Conservation (phyloP, 2,329 filamentous ascomycete genomes). For the Claviceps arundinis region DNA sequence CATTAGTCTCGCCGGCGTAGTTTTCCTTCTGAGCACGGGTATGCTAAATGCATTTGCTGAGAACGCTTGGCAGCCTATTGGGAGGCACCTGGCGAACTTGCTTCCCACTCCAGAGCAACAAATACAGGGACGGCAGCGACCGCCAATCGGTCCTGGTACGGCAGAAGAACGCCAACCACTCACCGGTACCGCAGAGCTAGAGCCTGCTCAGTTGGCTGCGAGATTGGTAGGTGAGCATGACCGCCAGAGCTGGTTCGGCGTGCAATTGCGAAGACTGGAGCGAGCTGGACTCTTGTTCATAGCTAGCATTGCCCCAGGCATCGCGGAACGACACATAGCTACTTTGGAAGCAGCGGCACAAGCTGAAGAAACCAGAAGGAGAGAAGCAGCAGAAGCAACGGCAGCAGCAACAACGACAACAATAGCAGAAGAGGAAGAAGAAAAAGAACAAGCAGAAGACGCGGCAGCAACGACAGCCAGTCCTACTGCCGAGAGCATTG, state of each 20-base stretch:
- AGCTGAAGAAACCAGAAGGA: slow-evolving; percentile 27
- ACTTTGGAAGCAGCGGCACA: slow-evolving; percentile 40
- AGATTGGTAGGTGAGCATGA: slow-evolving; percentile 33
- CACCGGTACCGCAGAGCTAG: slow-evolving; percentile 18
- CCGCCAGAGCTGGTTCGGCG: slow-evolving; percentile 19
- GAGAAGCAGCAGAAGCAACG: slow-evolving; percentile 26
- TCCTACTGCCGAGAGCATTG: slow-evolving; percentile 2
- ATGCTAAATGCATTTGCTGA: slow-evolving; percentile 42
- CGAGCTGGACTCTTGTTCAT: slow-evolving; percentile 49
- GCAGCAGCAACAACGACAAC: slow-evolving; percentile 6
- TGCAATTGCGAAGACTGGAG: slow-evolving; percentile 40
- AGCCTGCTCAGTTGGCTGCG: slow-evolving; percentile 39
- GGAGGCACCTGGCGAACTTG: slow-evolving; percentile 45
- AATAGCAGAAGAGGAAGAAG: slow-evolving; percentile 18
- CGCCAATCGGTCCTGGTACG: slow-evolving; percentile 13
- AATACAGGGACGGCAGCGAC: slow-evolving; percentile 2
- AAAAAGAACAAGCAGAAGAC: slow-evolving; percentile 18
- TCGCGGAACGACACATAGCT: slow-evolving; percentile 52
- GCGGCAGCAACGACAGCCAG: slow-evolving; percentile 9
- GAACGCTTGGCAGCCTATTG: slow-evolving; percentile 41
- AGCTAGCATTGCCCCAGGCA: slow-evolving; percentile 51
- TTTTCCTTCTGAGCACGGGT: slow-evolving; percentile 49
- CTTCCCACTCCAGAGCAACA: slow-evolving; percentile 35
- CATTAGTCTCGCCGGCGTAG: slow-evolving; percentile 35
- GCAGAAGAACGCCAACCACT: slow-evolving; percentile 14